Conservation (phyloP, 306 rosid species). For the Cotoneaster glaucophyllus region DNA sequence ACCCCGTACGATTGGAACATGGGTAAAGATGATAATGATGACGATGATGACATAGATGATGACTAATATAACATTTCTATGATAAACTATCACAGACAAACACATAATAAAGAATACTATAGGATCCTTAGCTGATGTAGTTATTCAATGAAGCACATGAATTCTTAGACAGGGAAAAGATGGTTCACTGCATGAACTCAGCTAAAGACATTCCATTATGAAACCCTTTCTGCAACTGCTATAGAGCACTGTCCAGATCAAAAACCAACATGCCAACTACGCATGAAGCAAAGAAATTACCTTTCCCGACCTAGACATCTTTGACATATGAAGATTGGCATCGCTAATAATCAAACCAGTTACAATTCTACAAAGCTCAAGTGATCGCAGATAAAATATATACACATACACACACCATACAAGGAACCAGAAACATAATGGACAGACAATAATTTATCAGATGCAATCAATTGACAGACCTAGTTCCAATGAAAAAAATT, state of each 20-base stretch:
- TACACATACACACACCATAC: background rate
- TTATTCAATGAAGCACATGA: background rate
- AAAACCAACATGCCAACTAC: background rate
- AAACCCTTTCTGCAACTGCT: background rate
- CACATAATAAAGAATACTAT: background rate
- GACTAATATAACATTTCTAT: background rate
- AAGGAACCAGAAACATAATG: background rate
- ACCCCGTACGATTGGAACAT: background rate
- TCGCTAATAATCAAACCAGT: background rate
- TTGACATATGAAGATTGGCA: background rate
- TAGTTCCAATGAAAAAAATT: background rate
- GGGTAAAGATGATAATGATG: background rate
- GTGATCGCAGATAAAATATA: background rate
- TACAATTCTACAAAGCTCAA: background rate
- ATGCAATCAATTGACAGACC: background rate
- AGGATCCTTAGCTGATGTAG: background rate
- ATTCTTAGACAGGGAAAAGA: background rate
- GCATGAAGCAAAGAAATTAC: background rate
- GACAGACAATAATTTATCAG: background rate
- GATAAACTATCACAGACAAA: background rate
- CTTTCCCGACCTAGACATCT: background rate
- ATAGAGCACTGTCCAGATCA: background rate
- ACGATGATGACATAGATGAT: background rate
- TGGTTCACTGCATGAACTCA: constrained; percentile 2
- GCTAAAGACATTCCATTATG: background rate